Percentiles rank a stretch among this genome's conserved stretches.
phyloP scores from a whole-genome alignment of 1,284 basidiomycete species.

The Coniophora puteana region DNA sequence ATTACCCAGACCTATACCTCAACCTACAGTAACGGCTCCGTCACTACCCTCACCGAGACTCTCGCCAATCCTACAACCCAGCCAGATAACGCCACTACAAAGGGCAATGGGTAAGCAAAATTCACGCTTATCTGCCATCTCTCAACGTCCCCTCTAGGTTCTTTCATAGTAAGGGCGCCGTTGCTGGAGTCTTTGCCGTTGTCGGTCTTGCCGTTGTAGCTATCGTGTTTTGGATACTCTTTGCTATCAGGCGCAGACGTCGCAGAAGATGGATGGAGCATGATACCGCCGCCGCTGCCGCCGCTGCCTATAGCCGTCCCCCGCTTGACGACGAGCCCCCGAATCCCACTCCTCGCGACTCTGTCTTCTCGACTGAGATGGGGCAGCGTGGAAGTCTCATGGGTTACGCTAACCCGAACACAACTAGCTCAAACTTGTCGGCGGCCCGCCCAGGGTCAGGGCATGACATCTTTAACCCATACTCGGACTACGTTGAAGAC shows the following conservation, averaged over 20 bases:
- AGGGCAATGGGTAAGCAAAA: slow-evolving; percentile 42
- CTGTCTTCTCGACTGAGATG: slow-evolving; percentile 28
- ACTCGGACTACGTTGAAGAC: slow-evolving; percentile 40
- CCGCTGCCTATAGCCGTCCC: slow-evolving; percentile 58
- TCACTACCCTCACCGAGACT: slow-evolving; percentile 56
- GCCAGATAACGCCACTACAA: slow-evolving; percentile 36
- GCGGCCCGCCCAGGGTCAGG: slow-evolving; percentile 16
- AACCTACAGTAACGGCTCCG: slow-evolving; percentile 47
- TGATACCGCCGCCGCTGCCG: slow-evolving; percentile 63
- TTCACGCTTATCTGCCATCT: slow-evolving; percentile 1
- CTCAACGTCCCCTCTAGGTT: slow-evolving; percentile 43
- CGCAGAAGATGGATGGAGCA: slow-evolving; percentile 57
- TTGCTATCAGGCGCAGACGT: slow-evolving; percentile 62
- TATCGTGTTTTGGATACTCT: slow-evolving; percentile 66
- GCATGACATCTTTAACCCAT: slow-evolving; percentile 46
- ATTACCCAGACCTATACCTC: slow-evolving; percentile 55
- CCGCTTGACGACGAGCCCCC: slow-evolving; percentile 60
- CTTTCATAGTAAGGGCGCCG: slow-evolving; percentile 71
- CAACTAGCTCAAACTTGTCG: too few species aligned
- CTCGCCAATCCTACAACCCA: slow-evolving; percentile 64
- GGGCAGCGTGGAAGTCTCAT: slow-evolving; percentile 27
- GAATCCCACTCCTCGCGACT: slow-evolving; percentile 20
- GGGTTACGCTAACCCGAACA: slow-evolving; percentile 27
- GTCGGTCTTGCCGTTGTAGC: slow-evolving; percentile 70
- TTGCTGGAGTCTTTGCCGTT: slow-evolving; percentile 73